phyloP scores from a whole-genome alignment of 805 yeast genomes.

The Candida bentonensis region DNA sequence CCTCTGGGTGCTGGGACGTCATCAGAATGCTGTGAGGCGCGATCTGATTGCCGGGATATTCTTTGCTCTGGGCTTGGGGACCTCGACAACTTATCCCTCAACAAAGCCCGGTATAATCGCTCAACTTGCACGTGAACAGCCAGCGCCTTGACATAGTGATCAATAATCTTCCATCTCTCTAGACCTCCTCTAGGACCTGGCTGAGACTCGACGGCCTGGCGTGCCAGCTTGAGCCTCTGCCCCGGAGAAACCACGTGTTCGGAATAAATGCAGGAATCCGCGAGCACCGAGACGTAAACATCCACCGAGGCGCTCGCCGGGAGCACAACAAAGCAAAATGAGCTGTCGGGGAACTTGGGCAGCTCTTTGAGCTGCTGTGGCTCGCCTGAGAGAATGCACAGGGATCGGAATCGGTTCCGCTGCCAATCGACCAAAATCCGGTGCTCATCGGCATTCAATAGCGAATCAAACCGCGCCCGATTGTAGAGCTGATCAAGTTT shows the following conservation, averaged over 20 bases:
- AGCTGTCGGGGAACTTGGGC: conserved; percentile 18
- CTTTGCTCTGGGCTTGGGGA: not conserved
- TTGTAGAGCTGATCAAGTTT: conserved; percentile 48
- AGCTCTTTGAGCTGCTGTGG: conserved; percentile 28
- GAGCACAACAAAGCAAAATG: conserved; percentile 26
- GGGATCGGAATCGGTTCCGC: conserved; percentile 51
- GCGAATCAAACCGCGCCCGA: conserved; percentile 27
- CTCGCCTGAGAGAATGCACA: conserved; percentile 37
- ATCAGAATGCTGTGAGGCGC: not conserved
- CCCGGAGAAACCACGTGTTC: conserved; percentile 35
- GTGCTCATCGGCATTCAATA: conserved; percentile 40
- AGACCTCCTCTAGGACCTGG: not conserved
- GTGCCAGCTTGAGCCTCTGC: not conserved
- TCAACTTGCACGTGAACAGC: not conserved
- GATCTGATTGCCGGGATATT: no score
- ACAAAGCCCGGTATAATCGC: not conserved
- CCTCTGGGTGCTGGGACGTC: not conserved
- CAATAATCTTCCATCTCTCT: not conserved
- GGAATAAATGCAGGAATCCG: conserved; percentile 36
- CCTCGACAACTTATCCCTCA: not conserved
- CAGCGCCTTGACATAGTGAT: not conserved
- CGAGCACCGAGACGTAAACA: conserved; percentile 31
- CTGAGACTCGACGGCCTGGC: not conserved
- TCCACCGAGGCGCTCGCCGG: conserved; percentile 29
- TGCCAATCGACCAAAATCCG: conserved; percentile 52